A percentile compares a stretch with the other conserved stretches of the same genome.
phyloP scores from a whole-genome alignment of 257 asterid species.

The Mitragyna speciosa region DNA sequence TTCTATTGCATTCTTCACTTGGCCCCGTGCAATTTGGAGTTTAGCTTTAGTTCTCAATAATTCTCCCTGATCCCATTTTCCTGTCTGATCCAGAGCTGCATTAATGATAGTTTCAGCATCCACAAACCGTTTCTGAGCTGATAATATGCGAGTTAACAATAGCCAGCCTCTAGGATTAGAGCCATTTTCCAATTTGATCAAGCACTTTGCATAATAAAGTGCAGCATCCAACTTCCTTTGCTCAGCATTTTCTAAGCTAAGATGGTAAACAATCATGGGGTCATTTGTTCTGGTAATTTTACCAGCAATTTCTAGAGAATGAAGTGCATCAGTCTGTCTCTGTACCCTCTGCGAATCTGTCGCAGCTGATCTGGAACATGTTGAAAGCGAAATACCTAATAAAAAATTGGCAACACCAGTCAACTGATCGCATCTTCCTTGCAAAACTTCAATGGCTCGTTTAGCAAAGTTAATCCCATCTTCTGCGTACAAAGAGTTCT shows the following conservation, averaged over 20 bases:
- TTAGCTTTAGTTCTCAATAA: conserved; percentile 80
- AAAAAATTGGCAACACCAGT: conserved; percentile 60
- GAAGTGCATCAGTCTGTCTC: conserved; percentile 60
- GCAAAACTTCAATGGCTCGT: conserved; percentile 53
- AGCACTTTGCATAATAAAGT: conserved; percentile 49
- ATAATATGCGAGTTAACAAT: conserved; percentile 70
- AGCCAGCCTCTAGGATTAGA: conserved; percentile 67
- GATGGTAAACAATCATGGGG: conserved; percentile 56
- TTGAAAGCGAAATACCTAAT: conserved; percentile 70
- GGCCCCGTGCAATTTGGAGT: conserved; percentile 72
- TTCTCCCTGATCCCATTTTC: conserved; percentile 82
- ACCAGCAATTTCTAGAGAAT: conserved; percentile 66
- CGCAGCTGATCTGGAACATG: conserved; percentile 38
- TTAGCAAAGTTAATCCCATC: conserved; percentile 72
- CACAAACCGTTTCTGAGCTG: conserved; percentile 66
- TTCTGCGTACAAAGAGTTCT: conserved; percentile 35
- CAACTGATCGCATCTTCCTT: conserved; percentile 52
- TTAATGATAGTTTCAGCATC: conserved; percentile 61
- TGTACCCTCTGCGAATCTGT: conserved; percentile 50
- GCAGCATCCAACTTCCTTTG: conserved; percentile 91
- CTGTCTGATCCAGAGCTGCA: conserved; percentile 75
- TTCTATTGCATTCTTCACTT: conserved; percentile 63
- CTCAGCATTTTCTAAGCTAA: conserved; percentile 74
- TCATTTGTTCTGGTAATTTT: conserved; percentile 51
- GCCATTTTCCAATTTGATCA: conserved; percentile 69